Evolutionary conservation across 108 stramenopile genomes (phyloP), one percentile per base, ranked within the genome.

Genomic region (Fragilaria crotonensis): DNA sequence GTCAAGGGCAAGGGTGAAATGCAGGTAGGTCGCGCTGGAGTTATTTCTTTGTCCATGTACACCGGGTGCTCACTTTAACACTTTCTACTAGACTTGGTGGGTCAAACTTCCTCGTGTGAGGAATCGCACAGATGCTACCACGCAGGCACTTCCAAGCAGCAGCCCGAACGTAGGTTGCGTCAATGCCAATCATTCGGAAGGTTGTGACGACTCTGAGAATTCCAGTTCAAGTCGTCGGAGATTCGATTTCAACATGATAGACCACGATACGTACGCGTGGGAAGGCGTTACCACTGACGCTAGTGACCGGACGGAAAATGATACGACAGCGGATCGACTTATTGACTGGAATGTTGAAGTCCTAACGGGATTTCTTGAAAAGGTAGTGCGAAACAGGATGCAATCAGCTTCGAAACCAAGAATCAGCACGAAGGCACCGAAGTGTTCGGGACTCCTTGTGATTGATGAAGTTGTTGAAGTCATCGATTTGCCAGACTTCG

Each of bases 1-100:
- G 56, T 33, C 2, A 57, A 57, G 30, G 56, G 56, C 11, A 57
- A 57, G 23, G 56, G 56, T 2, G 41, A 57, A 20, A 30, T 57
- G 45, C 3, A 46, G 45, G 22, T 46, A 46, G 22, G 45, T 21
- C 45, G 2, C 2, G 20, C 3, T 1, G 45, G 2, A 21, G 20
- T 41, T 41, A 41, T 41, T 41, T 41, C 36, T 11, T 14, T 11
- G 11, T 11, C 36, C 7, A 41, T 11, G 7, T 14, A 41, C 36
- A 11, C 14, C 36, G 14, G 11, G 7, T 11, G 36, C 7, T 7
- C 7, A 41, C 7, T 41, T 14, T 41, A 11, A 41, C 14, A 7
- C 14, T 14, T 41, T 41, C 36, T 7, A 41, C 7, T 11, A 79
- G 58, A 41, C 36, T 41, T 41, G 7, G 7, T 41, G 36, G 36